phyloP scores from a whole-genome alignment of 495 filamentous ascomycete genomes.

The Haplographium delicatum region DNA sequence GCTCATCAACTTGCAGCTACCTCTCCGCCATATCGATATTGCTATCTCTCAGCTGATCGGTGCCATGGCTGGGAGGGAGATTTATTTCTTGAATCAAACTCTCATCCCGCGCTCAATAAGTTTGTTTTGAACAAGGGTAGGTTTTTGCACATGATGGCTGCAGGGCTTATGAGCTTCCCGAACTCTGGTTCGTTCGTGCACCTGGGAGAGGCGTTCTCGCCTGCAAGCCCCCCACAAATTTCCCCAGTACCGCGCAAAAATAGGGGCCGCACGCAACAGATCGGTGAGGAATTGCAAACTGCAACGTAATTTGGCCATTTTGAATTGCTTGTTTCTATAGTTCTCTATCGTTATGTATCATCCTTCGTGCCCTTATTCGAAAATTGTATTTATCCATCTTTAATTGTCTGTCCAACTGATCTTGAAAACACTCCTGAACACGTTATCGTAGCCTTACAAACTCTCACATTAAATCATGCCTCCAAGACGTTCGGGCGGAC shows the following conservation, averaged over 20 bases:
- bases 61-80: background rate
- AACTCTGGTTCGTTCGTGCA: background rate
- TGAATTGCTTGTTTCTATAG: background rate
- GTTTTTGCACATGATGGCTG: background rate
- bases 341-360: background rate
- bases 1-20: background rate
- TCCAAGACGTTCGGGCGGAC: background rate
- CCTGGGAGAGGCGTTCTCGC: background rate
- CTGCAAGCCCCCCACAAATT: background rate
- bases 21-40: too few relatives aligned
- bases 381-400: conserved; percentile 1
- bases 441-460: background rate
- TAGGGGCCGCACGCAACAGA: background rate
- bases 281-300: background rate
- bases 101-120: background rate
- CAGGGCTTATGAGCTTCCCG: background rate
- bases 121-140: background rate
- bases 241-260: background rate
- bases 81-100: background rate
- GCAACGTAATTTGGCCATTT: background rate
- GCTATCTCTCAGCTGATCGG: background rate
- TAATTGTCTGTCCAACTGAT: background rate
- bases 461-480: background rate
- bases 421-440: background rate
- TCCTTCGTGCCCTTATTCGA: background rate